A percentile compares a stretch with the other conserved stretches of the same genome.
Evolutionary conservation across 1,139 yeast species (phyloP).

Genomic region (Kodamaea fungicola): DNA sequence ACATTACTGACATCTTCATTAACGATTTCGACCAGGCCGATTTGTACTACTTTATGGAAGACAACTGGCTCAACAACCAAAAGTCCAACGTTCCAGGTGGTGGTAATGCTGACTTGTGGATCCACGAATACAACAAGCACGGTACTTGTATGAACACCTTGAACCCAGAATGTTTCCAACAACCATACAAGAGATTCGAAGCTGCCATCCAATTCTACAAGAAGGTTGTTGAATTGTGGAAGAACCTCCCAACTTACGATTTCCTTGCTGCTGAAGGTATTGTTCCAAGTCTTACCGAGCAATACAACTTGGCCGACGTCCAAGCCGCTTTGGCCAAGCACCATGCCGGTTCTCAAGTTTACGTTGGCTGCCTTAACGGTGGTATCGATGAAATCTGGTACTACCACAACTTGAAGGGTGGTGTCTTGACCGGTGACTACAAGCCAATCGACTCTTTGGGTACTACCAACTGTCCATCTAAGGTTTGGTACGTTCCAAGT

Average conservation of each 20-base stretch:
- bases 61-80: slow-evolving; percentile 36
- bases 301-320: slow-evolving; percentile 30
- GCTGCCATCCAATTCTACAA: slow-evolving; percentile 33
- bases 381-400: slow-evolving; percentile 40
- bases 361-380: slow-evolving; percentile 33
- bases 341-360: slow-evolving; percentile 30
- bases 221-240: slow-evolving; percentile 34
- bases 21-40: slow-evolving; percentile 26
- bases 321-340: slow-evolving; percentile 27
- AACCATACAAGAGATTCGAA: slow-evolving; percentile 26
- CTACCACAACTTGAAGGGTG: slow-evolving; percentile 35
- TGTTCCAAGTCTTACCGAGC: slow-evolving; percentile 26
- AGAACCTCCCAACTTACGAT: slow-evolving; percentile 31
- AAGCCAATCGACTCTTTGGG: slow-evolving; percentile 26
- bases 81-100: slow-evolving; percentile 30
- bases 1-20: slow-evolving; percentile 28
- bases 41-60: slow-evolving; percentile 29
- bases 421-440: slow-evolving; percentile 34
- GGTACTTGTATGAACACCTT: slow-evolving; percentile 46
- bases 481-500: slow-evolving; percentile 34
- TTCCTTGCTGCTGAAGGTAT: slow-evolving; percentile 35
- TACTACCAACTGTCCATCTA: slow-evolving; percentile 23
- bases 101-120: slow-evolving; percentile 31
- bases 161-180: slow-evolving; percentile 33
- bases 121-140: slow-evolving; percentile 43